Evolutionary conservation across 257 asterid species (phyloP).

Genomic region (Linderniella brevidens): DNA sequence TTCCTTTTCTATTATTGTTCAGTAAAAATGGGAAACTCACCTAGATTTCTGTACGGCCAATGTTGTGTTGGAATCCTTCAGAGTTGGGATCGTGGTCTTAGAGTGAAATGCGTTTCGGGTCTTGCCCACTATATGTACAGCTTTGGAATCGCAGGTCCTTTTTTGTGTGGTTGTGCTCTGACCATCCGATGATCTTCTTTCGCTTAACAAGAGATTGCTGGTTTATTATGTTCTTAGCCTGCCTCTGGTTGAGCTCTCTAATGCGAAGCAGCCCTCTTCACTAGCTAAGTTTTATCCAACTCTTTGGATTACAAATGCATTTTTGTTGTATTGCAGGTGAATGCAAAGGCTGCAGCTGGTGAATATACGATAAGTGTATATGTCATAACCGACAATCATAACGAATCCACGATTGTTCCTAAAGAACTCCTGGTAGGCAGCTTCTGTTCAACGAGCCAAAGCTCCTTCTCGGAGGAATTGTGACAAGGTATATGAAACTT

Average conservation of each 20-base stretch:
- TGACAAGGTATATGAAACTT: constrained; percentile 48
- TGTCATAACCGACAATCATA: constrained; percentile 35
- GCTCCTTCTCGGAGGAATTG: constrained; percentile 58
- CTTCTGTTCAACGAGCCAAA: constrained; percentile 44
- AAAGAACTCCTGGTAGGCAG: constrained; percentile 38
- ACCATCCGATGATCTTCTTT: no score
- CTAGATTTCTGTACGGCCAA: constrained; percentile 36
- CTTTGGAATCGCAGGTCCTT: constrained; percentile 73
- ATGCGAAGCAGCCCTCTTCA: constrained; percentile 31
- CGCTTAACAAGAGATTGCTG: constrained; percentile 32
- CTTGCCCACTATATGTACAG: constrained; percentile 73
- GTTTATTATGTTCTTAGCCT: constrained; percentile 70
- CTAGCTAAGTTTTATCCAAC: no score
- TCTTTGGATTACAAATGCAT: background rate
- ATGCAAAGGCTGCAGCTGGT: constrained; percentile 85
- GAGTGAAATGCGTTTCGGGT: constrained; percentile 66
- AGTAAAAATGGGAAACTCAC: constrained; percentile 71
- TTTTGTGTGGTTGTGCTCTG: no score
- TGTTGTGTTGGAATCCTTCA: constrained; percentile 15
- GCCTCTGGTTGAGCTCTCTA: constrained; percentile 55
- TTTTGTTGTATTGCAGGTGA: constrained; percentile 27
- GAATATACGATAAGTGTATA: constrained; percentile 88
- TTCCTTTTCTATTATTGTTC: no score
- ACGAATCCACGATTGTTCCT: constrained; percentile 63
- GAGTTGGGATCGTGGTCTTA: no score